Conservation (phyloP, 805 yeast species). For the Ogataea henricii region DNA sequence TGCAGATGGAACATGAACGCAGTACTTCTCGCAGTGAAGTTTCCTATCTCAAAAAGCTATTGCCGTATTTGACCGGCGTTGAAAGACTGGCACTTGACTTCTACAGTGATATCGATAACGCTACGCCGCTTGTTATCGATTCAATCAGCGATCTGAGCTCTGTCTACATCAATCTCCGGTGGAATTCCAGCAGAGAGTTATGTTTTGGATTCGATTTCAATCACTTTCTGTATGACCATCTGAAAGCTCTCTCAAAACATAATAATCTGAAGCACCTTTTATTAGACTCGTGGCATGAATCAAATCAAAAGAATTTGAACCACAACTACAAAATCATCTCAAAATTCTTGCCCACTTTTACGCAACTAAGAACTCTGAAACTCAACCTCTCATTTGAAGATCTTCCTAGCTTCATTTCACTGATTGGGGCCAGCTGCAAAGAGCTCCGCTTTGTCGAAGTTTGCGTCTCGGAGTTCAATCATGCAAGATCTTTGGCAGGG, state of each 20-base stretch:
- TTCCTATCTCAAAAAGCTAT: constrained; percentile 15
- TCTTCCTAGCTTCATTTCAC: constrained; percentile 10
- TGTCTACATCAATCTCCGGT: constrained; percentile 24
- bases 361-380: constrained; percentile 19
- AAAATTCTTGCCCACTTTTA: constrained; percentile 14
- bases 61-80: constrained; percentile 16
- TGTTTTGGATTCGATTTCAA: constrained; percentile 8
- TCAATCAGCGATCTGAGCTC: constrained; percentile 15
- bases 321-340: constrained; percentile 9
- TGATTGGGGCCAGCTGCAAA: constrained; percentile 3
- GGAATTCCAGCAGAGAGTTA: constrained; percentile 19
- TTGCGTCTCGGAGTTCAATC: constrained; percentile 22
- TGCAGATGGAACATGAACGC: neutral
- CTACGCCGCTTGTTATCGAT: constrained; percentile 17
- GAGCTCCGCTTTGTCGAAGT: constrained; percentile 23
- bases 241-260: constrained; percentile 18
- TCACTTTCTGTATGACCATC: constrained; percentile 8
- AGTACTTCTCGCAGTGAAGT: neutral
- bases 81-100: constrained; percentile 23
- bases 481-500: constrained; percentile 10
- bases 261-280: constrained; percentile 19
- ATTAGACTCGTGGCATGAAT: constrained; percentile 26
- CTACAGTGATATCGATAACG: constrained; percentile 21
- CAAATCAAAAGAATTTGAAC: constrained; percentile 12
- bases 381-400: constrained; percentile 19